Evolutionary conservation across 179 eudicot genomes (phyloP).

Genomic region (Sideroxylon spinosum): DNA sequence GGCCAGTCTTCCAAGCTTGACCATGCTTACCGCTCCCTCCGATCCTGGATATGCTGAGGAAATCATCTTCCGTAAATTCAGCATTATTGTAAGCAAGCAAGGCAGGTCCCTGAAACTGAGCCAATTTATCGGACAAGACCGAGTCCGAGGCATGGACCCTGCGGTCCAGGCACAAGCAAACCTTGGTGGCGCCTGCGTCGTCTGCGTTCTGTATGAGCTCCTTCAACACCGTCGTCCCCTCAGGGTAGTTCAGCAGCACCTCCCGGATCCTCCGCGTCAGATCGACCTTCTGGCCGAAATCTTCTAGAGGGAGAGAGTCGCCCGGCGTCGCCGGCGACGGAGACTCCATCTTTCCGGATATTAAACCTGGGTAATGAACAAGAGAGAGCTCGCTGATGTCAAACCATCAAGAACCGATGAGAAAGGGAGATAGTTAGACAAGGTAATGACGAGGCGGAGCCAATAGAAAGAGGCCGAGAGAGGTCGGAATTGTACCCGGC

Average conservation of each 20-base stretch:
- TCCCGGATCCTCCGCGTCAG: slow-evolving; percentile 88
- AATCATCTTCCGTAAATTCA: slow-evolving; percentile 84
- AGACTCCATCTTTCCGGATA: slow-evolving; percentile 2
- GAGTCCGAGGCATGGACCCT: slow-evolving; percentile 52
- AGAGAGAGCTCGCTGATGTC: background rate
- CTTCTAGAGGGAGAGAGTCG: slow-evolving; percentile 52
- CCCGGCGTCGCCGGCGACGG: background rate
- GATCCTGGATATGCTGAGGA: slow-evolving; percentile 83
- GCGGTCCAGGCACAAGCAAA: slow-evolving; percentile 79
- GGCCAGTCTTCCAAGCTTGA: slow-evolving; percentile 91
- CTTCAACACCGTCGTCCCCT: slow-evolving; percentile 86
- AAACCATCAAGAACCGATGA: background rate
- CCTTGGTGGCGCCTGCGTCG: slow-evolving; percentile 88
- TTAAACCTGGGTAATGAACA: too few relatives aligned
- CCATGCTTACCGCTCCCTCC: slow-evolving; percentile 79
- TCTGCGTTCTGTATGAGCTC: slow-evolving; percentile 94
- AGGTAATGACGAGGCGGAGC: background rate
- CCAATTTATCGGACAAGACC: slow-evolving; percentile 46
- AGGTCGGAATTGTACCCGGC: too few relatives aligned
- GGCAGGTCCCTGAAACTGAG: slow-evolving; percentile 92
- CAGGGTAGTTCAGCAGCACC: slow-evolving; percentile 76
- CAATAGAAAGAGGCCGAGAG: too few relatives aligned
- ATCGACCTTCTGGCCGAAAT: slow-evolving; percentile 96
- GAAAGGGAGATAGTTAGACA: too few relatives aligned
- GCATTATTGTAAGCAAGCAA: slow-evolving; percentile 82